These are phyloP conservation scores for Apium graveolens DNA, from an alignment of 129 eudicot species.

Conservation along the genomic window DNA sequence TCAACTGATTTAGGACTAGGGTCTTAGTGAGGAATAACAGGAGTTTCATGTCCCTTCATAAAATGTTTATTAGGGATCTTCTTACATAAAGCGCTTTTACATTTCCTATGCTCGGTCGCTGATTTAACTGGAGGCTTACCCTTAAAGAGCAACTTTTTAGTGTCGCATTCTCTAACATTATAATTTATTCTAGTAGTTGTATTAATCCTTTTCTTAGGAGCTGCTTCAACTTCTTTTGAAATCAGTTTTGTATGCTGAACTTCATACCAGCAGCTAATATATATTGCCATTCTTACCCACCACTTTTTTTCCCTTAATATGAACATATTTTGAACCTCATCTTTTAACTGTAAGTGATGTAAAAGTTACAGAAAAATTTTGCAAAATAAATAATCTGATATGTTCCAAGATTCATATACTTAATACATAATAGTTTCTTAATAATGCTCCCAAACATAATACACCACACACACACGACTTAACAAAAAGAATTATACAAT, in stretches of 20 bases:
- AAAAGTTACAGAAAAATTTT: no score
- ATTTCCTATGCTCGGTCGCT: slow-evolving; percentile 17
- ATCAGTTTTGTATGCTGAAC: slow-evolving; percentile 2
- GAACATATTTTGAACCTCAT: slow-evolving; percentile 10
- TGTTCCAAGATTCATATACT: no score
- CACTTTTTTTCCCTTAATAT: slow-evolving; percentile 30
- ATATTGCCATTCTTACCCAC: slow-evolving; percentile 10
- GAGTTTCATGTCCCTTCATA: no score
- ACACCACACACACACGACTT: no score
- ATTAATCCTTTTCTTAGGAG: slow-evolving; percentile 10
- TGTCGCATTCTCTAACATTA: slow-evolving; percentile 1
- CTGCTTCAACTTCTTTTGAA: slow-evolving; percentile 21
- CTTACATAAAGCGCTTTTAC: slow-evolving; percentile 7
- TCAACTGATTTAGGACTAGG: no score
- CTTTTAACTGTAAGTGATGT: no score
- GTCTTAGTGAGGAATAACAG: no score
- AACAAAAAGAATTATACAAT: no score
- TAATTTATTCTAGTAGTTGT: neutral
- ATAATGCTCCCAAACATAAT: no score
- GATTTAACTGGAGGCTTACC: slow-evolving; percentile 18
- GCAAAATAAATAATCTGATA: no score
- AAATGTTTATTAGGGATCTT: no score
- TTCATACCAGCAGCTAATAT: neutral
- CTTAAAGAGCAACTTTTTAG: slow-evolving; percentile 3
- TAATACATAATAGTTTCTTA: no score